Conservation (phyloP, 2,329 filamentous ascomycete genomes). For the Ophiostoma novo-ulmi region DNA sequence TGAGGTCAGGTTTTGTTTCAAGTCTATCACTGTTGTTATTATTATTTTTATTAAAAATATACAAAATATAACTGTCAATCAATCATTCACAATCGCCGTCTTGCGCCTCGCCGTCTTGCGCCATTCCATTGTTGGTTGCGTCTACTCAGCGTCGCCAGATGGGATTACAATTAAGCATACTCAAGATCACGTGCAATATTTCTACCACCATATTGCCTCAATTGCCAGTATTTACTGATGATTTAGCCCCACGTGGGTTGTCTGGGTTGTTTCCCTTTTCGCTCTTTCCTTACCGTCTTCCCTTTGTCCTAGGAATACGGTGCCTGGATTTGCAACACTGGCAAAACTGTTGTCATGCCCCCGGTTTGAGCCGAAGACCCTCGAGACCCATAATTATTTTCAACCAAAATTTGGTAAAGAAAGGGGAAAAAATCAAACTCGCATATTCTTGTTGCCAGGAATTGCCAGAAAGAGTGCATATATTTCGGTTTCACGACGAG, state of each 20-base stretch:
- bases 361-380: constrained; percentile 27
- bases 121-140: neutral
- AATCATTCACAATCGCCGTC: neutral
- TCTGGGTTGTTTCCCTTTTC: neutral
- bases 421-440: constrained; percentile 8
- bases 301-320: constrained; percentile 2
- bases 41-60: too few relatives aligned
- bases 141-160: neutral
- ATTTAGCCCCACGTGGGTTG: constrained; percentile 8
- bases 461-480: too few relatives aligned
- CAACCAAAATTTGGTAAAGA: constrained; percentile 18
- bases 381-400: constrained; percentile 15
- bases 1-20: neutral
- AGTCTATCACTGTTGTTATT: neutral
- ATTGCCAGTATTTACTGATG: constrained; percentile 1
- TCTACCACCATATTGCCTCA: neutral
- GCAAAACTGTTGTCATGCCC: neutral
- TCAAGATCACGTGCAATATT: neutral
- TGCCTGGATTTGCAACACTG: neutral
- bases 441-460: neutral
- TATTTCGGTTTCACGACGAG: neutral
- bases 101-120: too few relatives aligned
- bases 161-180: neutral
- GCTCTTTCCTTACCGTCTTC: constrained; percentile 1
- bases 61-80: too few relatives aligned